These are phyloP conservation scores for Bolboschoenus planiculmis DNA, from an alignment of 176 grass and related monocot species.

Conservation along the genomic window DNA sequence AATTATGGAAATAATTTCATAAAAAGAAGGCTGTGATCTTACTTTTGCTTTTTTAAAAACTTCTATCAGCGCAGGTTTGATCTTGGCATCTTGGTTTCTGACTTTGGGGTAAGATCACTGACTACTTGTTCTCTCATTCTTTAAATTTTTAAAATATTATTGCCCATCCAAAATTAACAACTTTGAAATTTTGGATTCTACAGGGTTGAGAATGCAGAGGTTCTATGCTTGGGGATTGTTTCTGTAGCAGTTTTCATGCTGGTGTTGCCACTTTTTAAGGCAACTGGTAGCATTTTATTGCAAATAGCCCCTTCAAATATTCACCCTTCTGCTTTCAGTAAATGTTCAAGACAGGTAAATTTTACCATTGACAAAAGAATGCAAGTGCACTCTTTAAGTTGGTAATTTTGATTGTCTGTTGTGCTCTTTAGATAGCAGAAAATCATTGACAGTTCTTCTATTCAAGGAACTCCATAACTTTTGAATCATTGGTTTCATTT, in stretches of 20 bases:
- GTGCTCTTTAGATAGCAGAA: not conserved
- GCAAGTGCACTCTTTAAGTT: not conserved
- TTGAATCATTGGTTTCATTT: not conserved
- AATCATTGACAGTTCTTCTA: too few species aligned
- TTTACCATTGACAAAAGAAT: not conserved
- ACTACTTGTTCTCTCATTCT: not conserved
- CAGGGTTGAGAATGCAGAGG: conserved; percentile 95
- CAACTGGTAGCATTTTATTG: conserved; percentile 64
- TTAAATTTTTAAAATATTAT: not conserved
- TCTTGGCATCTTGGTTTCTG: conserved; percentile 96
- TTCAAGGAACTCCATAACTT: not conserved
- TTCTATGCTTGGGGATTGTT: conserved; percentile 84
- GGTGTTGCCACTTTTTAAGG: conserved; percentile 87
- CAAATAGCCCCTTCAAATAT: conserved; percentile 85
- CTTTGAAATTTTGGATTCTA: conserved; percentile 2
- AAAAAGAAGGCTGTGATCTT: not conserved
- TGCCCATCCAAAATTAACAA: not conserved
- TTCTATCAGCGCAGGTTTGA: conserved; percentile 90
- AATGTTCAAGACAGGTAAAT: conserved; percentile 81
- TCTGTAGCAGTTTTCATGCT: conserved; percentile 91
- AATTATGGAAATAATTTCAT: not conserved
- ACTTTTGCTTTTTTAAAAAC: conserved; percentile 2
- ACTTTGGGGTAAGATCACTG: conserved; percentile 60
- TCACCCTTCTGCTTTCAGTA: conserved; percentile 68
- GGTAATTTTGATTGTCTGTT: not conserved